A percentile compares a stretch with the other conserved stretches of the same genome.
These are phyloP conservation scores for Centella asiatica DNA, from an alignment of 129 eudicot genomes.

Conservation along the genomic window DNA sequence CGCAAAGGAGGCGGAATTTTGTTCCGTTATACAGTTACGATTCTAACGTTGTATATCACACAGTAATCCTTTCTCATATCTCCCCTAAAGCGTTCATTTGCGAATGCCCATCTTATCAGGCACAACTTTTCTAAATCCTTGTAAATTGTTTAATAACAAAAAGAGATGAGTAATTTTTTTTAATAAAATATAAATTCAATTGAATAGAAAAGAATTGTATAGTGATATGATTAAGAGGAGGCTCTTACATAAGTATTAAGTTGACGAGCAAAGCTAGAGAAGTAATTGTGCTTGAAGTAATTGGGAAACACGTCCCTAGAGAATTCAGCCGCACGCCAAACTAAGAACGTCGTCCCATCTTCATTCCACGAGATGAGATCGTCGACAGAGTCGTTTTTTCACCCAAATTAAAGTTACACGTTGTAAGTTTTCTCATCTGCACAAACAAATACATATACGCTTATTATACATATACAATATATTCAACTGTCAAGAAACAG, in stretches of 20 bases:
- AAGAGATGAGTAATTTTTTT: no score
- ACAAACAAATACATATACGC: no score
- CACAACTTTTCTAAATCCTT: slow-evolving; percentile 76
- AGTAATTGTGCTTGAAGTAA: slow-evolving; percentile 79
- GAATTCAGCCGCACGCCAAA: slow-evolving; percentile 73
- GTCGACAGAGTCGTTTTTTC: no score
- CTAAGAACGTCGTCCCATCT: slow-evolving; percentile 50
- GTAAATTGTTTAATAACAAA: not conserved
- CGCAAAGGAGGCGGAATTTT: no score
- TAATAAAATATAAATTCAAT: not conserved
- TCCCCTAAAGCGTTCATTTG: slow-evolving; percentile 53
- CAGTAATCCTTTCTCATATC: slow-evolving; percentile 57
- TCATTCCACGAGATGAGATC: slow-evolving; percentile 68
- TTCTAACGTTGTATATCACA: slow-evolving; percentile 71
- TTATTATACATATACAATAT: no score
- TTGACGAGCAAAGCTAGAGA: slow-evolving; percentile 82
- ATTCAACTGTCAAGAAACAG: no score
- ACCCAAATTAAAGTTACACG: no score
- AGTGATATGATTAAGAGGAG: no score
- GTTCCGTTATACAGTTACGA: no score
- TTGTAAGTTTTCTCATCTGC: no score
- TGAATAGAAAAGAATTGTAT: not conserved
- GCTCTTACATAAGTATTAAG: slow-evolving; percentile 64
- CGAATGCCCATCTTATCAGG: slow-evolving; percentile 85
- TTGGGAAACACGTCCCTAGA: slow-evolving; percentile 58